These are phyloP conservation scores for Heterobasidion occidentale DNA, from an alignment of 1,284 basidiomycete genomes.

Conservation along the genomic window DNA sequence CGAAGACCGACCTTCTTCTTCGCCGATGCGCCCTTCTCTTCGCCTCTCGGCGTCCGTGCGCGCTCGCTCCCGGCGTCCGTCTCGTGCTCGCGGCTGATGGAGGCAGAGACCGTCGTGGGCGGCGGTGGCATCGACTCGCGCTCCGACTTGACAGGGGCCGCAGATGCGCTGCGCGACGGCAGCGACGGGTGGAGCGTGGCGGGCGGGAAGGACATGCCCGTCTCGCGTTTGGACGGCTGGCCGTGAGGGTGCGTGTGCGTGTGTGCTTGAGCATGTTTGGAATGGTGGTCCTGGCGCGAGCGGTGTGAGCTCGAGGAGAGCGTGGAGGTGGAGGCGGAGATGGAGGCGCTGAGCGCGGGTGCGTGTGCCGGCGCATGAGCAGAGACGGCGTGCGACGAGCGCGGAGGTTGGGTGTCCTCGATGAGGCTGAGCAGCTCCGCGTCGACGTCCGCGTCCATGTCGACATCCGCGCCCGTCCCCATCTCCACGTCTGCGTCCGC, in stretches of 20 bases:
- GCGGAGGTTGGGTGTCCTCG: not conserved
- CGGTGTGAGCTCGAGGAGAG: not conserved
- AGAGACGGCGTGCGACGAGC: not conserved
- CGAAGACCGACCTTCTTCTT: constrained; percentile 43
- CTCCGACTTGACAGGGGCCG: constrained; percentile 23
- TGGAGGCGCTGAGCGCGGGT: not conserved
- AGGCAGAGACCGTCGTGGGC: constrained; percentile 15
- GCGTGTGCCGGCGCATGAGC: not conserved
- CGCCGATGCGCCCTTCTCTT: constrained; percentile 19
- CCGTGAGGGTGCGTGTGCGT: constrained; percentile 7
- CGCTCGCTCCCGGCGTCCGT: not conserved
- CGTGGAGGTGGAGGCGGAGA: not conserved
- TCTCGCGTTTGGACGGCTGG: constrained; percentile 2
- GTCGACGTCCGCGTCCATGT: constrained; percentile 49
- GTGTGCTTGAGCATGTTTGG: constrained; percentile 45
- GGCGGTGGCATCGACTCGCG: constrained; percentile 55
- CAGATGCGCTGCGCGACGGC: constrained; percentile 4
- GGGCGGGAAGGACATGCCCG: not conserved
- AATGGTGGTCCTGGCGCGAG: not conserved
- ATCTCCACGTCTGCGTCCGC: not conserved
- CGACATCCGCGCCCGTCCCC: not conserved
- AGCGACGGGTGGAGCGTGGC: constrained; percentile 1
- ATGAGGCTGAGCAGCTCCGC: constrained; percentile 49
- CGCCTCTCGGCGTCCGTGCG: constrained; percentile 8
- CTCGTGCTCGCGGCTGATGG: constrained; percentile 4